A percentile compares a stretch with the other conserved stretches of the same genome.
Evolutionary conservation across 1,284 basidiomycete species (phyloP).

Genomic region (Tilletia caries): DNA sequence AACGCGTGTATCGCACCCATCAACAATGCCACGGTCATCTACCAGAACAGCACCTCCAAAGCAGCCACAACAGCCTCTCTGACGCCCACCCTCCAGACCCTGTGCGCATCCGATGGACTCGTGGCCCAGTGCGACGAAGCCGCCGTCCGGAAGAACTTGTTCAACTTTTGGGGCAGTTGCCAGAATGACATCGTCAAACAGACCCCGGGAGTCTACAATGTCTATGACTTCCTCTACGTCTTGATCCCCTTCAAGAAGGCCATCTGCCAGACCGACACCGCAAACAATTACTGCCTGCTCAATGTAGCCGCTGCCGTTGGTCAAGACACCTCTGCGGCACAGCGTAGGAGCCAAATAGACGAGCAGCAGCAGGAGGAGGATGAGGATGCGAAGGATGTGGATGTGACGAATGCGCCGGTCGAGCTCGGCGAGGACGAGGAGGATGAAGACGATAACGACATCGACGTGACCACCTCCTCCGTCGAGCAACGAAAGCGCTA

Average conservation of each 20-base stretch:
- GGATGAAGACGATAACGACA: conserved; percentile 2
- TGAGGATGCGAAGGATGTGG: not conserved
- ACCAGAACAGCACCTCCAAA: not conserved
- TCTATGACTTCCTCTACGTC: conserved; percentile 47
- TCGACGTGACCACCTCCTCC: not conserved
- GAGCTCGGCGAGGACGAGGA: conserved; percentile 15
- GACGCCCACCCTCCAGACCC: not conserved
- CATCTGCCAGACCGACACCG: conserved; percentile 37
- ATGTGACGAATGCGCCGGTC: not conserved
- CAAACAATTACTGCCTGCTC: conserved; percentile 37
- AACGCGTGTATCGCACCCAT: not conserved
- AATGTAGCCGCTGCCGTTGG: conserved; percentile 33
- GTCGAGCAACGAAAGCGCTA: not conserved
- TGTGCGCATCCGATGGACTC: not conserved
- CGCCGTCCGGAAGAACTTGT: not conserved
- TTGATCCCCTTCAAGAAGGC: conserved; percentile 41
- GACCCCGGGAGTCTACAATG: conserved; percentile 21
- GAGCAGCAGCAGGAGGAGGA: not conserved
- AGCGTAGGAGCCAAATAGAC: not conserved
- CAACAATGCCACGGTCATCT: not conserved
- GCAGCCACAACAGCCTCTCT: not conserved
- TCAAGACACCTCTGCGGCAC: not conserved
- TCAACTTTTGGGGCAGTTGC: not conserved
- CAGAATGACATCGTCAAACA: conserved; percentile 1
- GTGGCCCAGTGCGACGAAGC: not conserved